Conservation (phyloP, 2,329 filamentous ascomycete species). For the Aspergillus quadricinctus region DNA sequence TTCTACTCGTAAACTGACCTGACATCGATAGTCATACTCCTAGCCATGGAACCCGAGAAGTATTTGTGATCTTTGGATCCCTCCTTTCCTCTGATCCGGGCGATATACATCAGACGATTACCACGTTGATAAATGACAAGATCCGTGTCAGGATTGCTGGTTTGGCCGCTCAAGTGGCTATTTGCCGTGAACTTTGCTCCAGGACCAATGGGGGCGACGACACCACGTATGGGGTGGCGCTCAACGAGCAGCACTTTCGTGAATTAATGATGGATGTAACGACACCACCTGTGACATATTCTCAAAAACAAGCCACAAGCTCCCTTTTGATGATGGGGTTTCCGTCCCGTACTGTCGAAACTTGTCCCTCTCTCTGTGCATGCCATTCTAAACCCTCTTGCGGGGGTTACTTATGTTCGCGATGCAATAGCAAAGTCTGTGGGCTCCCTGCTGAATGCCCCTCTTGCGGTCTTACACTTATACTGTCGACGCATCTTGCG, state of each 20-base stretch:
- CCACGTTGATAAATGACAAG: slow-evolving; percentile 70
- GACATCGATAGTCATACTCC: slow-evolving; percentile 66
- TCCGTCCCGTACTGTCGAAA: slow-evolving; percentile 75
- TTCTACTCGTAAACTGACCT: slow-evolving; percentile 3
- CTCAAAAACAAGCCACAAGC: slow-evolving; percentile 46
- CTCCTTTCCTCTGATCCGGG: slow-evolving; percentile 87
- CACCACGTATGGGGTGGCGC: slow-evolving; percentile 71
- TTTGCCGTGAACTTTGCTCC: slow-evolving; percentile 84
- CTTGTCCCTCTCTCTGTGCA: slow-evolving; percentile 72
- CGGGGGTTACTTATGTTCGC: slow-evolving; percentile 86
- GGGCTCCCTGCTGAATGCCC: slow-evolving; percentile 86
- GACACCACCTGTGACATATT: slow-evolving; percentile 78
- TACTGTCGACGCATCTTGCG: slow-evolving; percentile 87
- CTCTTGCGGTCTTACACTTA: slow-evolving; percentile 83
- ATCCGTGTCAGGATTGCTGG: slow-evolving; percentile 88
- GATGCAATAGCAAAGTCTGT: slow-evolving; percentile 86
- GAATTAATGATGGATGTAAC: slow-evolving; percentile 87
- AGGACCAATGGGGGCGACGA: slow-evolving; percentile 77
- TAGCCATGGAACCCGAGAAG: slow-evolving; percentile 86
- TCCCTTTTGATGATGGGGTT: slow-evolving; percentile 96
- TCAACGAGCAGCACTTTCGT: slow-evolving; percentile 81
- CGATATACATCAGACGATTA: slow-evolving; percentile 89
- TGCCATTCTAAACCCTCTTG: slow-evolving; percentile 80
- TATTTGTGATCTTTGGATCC: slow-evolving; percentile 87
- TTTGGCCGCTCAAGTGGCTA: slow-evolving; percentile 83